Conservation (phyloP, 495 filamentous ascomycete species). For the Hyaloscypha variabilis region DNA sequence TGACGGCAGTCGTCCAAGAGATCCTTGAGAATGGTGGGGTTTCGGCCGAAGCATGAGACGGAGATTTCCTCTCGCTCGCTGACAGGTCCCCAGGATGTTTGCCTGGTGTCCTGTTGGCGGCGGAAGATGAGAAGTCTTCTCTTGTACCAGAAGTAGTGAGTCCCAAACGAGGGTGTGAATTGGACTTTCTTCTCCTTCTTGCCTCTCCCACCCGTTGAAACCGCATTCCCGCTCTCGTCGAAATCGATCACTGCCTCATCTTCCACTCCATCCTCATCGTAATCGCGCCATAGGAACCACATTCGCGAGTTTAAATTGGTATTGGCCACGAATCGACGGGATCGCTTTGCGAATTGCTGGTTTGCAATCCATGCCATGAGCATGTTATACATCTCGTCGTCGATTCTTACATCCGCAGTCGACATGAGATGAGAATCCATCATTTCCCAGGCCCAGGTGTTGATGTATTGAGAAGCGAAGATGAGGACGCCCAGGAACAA, state of each 20-base stretch:
- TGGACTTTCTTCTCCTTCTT: slow-evolving; percentile 60
- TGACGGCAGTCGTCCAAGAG: slow-evolving; percentile 66
- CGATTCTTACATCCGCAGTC: slow-evolving; percentile 63
- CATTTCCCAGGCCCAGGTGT: slow-evolving; percentile 43
- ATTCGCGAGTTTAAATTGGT: slow-evolving; percentile 55
- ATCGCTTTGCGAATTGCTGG: slow-evolving; percentile 58
- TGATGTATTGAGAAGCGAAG: slow-evolving; percentile 53
- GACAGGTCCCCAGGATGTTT: slow-evolving; percentile 28
- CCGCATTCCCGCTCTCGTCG: slow-evolving; percentile 24
- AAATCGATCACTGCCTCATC: slow-evolving; percentile 35
- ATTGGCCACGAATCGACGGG: slow-evolving; percentile 63
- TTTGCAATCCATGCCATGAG: slow-evolving; percentile 70
- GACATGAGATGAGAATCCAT: slow-evolving; percentile 52
- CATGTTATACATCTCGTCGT: slow-evolving; percentile 71
- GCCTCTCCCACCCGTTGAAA: slow-evolving; percentile 15
- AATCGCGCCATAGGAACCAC: slow-evolving; percentile 48
- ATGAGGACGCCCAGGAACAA: slow-evolving; percentile 51
- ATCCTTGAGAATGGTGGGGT: slow-evolving; percentile 65
- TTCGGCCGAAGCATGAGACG: slow-evolving; percentile 67
- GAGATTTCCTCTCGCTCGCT: slow-evolving; percentile 57
- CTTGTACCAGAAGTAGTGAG: slow-evolving; percentile 68
- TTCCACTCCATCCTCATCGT: slow-evolving; percentile 52
- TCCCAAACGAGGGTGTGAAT: slow-evolving; percentile 67
- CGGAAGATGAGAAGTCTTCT: slow-evolving; percentile 57
- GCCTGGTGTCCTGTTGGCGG: slow-evolving; percentile 41